Evolutionary conservation across 305 asterid genomes (phyloP).

Genomic region (Solanum hybrid): DNA sequence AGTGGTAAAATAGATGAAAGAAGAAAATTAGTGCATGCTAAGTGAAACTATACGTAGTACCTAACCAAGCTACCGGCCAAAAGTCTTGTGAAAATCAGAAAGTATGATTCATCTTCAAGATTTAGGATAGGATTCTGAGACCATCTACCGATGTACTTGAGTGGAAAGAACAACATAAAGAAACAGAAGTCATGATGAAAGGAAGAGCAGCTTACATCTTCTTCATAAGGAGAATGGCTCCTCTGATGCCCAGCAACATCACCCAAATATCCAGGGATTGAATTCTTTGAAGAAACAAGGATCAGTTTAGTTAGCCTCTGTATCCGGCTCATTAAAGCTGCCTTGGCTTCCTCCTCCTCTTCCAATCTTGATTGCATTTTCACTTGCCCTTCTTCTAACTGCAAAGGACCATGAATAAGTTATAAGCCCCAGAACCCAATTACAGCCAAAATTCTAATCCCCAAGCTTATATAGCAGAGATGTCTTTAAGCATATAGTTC

Average conservation of each 20-base stretch:
- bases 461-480: neutral
- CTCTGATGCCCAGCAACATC: constrained; percentile 52
- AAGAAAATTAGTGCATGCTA: neutral
- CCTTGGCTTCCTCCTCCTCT: constrained; percentile 99
- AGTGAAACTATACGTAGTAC: neutral
- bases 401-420: constrained; percentile 6
- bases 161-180: neutral
- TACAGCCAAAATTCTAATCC: neutral
- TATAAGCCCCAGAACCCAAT: constrained; percentile 1
- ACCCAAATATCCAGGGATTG: constrained; percentile 55
- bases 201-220: constrained; percentile 49
- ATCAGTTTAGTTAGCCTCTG: constrained; percentile 95
- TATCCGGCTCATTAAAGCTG: constrained; percentile 95
- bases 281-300: constrained; percentile 86
- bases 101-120: neutral
- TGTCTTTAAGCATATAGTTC: neutral
- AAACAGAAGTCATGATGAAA: neutral
- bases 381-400: constrained; percentile 99
- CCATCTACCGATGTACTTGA: neutral
- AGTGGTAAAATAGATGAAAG: neutral
- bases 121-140: neutral
- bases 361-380: constrained; percentile 99
- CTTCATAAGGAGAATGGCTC: constrained; percentile 54
- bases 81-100: neutral
- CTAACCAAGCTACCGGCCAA: neutral